Evolutionary conservation across 1,139 yeast species (phyloP).

Genomic region (Kurtzmaniella natalensis): DNA sequence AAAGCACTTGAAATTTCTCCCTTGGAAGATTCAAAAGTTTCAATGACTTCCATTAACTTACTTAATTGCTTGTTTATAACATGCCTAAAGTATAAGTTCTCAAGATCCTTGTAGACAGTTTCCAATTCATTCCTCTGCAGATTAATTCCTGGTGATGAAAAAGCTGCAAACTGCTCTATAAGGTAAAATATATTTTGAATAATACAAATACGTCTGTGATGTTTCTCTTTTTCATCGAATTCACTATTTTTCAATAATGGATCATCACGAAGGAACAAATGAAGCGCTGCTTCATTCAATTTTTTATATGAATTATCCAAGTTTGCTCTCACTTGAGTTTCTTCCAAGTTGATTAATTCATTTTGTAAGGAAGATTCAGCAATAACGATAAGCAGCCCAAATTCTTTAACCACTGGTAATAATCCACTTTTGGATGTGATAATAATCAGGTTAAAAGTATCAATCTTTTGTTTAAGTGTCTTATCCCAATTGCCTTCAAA

Average conservation of each 20-base stretch:
- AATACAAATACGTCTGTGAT: constrained; percentile 55
- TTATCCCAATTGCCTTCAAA: constrained; percentile 55
- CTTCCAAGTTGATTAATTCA: constrained; percentile 16
- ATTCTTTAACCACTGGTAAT: constrained; percentile 30
- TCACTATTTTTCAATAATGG: constrained; percentile 42
- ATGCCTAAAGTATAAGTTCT: constrained; percentile 40
- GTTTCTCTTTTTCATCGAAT: constrained; percentile 54
- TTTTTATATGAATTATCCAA: constrained; percentile 40
- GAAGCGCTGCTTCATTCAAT: constrained; percentile 31
- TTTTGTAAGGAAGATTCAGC: constrained; percentile 32
- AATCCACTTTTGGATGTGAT: constrained; percentile 41
- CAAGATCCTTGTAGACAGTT: constrained; percentile 45
- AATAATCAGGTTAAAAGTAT: constrained; percentile 47
- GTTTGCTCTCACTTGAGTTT: constrained; percentile 25
- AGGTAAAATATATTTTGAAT: constrained; percentile 62
- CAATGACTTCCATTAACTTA: constrained; percentile 60
- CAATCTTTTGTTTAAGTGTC: constrained; percentile 52
- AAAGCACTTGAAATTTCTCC: constrained; percentile 34
- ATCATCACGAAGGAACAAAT: constrained; percentile 38
- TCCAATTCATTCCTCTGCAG: constrained; percentile 43
- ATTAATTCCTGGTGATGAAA: constrained; percentile 24
- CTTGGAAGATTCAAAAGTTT: constrained; percentile 55
- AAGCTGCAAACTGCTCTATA: constrained; percentile 42
- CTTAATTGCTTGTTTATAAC: constrained; percentile 49
- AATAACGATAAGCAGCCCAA: constrained; percentile 29